Evolutionary conservation across 768 basidiomycete species (phyloP), one percentile per base, ranked within the genome.

Genomic region (Leccinellum albellum): DNA sequence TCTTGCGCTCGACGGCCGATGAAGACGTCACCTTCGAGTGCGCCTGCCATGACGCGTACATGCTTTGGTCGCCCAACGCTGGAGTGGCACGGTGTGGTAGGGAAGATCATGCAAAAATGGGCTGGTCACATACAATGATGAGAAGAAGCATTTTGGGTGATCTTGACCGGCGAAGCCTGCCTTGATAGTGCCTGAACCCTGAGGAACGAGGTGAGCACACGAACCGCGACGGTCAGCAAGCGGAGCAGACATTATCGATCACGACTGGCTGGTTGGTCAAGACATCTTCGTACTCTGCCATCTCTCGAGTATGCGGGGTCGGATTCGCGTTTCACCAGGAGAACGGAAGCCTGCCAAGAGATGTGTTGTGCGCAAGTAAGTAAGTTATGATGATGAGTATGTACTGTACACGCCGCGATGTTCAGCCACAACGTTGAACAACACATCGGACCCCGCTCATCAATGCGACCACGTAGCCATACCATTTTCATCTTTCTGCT

Each of bases 151-250:
- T 83, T 97, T 97, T 44, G 97, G 97, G 71, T 97, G 94, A 74
- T 98, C 96, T 75, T 98, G 91, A 47, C 97, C 97, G 53, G 97
- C 97, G 70, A 99, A 99, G 40, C 97, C 97, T 58, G 97, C 97
- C 75, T 98, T 99, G 72, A 99, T 96, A 23, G 93, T 94, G 28
- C 97, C 97, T 55, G 96, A 97, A 60, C 97, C 97, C 94, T 98
- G 72, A n/a, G 32, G 50, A 56, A 53, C 58, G 60, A 56, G 61
- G 61, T 67, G 61, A 66, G 66, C 68, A 64, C 58, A 60, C 61
- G 56, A 51, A 60, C 46, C 37, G 62, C 42, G 50, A 66, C 59
- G 68, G 63, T 56, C 57, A 65, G 56, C 59, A 55, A 56, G 58
- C 51, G 53, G 55, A 31, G 42, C 87, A 64, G 61, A 96, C 95